Percentiles rank a stretch among this genome's conserved stretches.
phyloP scores from a whole-genome alignment of 23 red algal genomes.

The Agarophyton chilense region DNA sequence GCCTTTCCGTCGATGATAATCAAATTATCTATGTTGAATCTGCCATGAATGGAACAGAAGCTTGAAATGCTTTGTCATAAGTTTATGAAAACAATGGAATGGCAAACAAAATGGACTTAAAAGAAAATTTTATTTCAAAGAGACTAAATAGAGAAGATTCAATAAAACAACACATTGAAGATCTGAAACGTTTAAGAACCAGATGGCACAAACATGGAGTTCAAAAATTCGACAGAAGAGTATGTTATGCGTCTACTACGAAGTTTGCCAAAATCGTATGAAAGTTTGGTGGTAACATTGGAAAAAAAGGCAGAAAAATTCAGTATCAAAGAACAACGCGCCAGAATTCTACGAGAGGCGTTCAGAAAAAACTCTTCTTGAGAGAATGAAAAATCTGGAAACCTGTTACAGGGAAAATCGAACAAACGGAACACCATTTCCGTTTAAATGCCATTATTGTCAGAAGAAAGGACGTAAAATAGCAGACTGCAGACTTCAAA shows the following conservation, averaged over 20 bases:
- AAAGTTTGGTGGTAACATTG: too few species aligned
- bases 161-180: not conserved
- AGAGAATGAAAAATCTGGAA: not conserved
- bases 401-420: too few species aligned
- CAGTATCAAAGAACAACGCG: not conserved
- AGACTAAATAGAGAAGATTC: not conserved
- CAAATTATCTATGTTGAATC: too few species aligned
- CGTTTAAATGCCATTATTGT: too few species aligned
- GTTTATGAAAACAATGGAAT: not conserved
- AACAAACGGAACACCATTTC: too few species aligned
- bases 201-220: not conserved
- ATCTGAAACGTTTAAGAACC: too few species aligned
- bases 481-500: too few species aligned
- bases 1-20: not conserved
- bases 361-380: not conserved
- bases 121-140: not conserved
- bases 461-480: too few species aligned
- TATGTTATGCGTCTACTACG: not conserved
- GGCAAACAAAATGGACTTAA: not conserved
- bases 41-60: not conserved
- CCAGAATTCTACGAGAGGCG: not conserved
- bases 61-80: not conserved
- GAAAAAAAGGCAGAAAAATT: not conserved
- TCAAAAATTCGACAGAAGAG: not conserved
- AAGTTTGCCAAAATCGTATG: constrained; percentile 1